Percentiles rank a stretch among this genome's conserved stretches.
Conservation (phyloP, 2,329 filamentous ascomycete genomes). For the Diplodia seriata region DNA sequence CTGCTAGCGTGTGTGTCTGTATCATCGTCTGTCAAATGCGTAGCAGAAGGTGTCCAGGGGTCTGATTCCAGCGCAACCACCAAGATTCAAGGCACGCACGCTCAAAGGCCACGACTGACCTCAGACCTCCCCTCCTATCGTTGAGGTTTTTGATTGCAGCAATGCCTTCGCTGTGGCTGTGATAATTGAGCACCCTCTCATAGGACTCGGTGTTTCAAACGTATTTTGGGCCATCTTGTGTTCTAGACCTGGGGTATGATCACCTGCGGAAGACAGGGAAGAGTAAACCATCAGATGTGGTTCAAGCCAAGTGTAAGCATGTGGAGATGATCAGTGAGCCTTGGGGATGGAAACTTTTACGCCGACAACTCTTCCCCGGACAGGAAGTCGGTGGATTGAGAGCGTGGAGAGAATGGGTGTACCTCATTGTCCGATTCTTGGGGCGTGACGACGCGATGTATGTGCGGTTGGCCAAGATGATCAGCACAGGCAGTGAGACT, state of each 20-base stretch:
- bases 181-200: neutral
- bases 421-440: too few species aligned
- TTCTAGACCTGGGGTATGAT: too few species aligned
- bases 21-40: neutral
- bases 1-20: neutral
- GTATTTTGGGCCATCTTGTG: neutral
- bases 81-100: neutral
- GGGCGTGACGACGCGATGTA: too few species aligned
- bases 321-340: too few species aligned
- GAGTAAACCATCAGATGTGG: too few species aligned
- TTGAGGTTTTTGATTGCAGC: neutral
- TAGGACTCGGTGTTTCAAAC: neutral
- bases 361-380: neutral
- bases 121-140: neutral
- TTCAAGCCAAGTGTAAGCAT: too few species aligned
- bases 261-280: too few species aligned
- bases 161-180: neutral
- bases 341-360: too few species aligned
- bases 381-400: neutral
- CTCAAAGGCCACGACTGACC: neutral
- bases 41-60: neutral
- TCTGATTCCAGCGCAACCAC: neutral
- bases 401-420: neutral
- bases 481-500: too few species aligned
- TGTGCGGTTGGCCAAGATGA: too few species aligned